Percentiles rank a stretch among this genome's conserved stretches.
Evolutionary conservation across 768 basidiomycete species (phyloP).

Genomic region (Amyloporia xantha): DNA sequence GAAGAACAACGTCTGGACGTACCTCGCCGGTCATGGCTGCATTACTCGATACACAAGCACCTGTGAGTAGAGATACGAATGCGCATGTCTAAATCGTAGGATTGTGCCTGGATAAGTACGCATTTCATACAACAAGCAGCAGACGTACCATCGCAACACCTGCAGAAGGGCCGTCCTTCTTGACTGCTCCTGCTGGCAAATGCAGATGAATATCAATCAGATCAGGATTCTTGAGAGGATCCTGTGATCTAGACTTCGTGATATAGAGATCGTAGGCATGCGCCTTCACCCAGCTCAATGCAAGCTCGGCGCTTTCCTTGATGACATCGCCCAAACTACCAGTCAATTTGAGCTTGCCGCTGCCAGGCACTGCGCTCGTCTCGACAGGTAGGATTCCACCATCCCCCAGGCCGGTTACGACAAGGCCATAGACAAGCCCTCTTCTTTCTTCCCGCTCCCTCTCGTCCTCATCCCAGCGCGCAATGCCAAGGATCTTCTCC

Average conservation of each 20-base stretch:
- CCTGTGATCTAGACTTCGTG: conserved; percentile 60
- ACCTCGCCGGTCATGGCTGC: conserved; percentile 91
- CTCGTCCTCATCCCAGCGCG: conserved; percentile 77
- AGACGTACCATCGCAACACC: conserved; percentile 75
- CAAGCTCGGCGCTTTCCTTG: conserved; percentile 86
- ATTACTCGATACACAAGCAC: conserved; percentile 61
- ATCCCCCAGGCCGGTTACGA: conserved; percentile 85
- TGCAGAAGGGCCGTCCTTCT: conserved; percentile 91
- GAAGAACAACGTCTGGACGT: conserved; percentile 14
- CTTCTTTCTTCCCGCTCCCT: conserved; percentile 64
- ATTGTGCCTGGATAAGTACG: not conserved
- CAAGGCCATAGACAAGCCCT: conserved; percentile 80
- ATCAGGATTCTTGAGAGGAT: conserved; percentile 69
- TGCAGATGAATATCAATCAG: conserved; percentile 83
- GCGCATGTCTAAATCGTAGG: conserved; percentile 56
- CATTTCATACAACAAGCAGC: not conserved
- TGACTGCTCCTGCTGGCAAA: conserved; percentile 83
- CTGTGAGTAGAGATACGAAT: conserved; percentile 78
- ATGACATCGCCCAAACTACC: conserved; percentile 85
- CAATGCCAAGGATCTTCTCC: conserved; percentile 79
- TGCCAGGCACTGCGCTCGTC: conserved; percentile 71
- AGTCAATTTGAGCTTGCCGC: conserved; percentile 68
- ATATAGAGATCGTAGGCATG: conserved; percentile 77
- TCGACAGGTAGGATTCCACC: conserved; percentile 84
- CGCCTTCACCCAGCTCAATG: conserved; percentile 88